A percentile compares a stretch with the other conserved stretches of the same genome.
phyloP scores from a whole-genome alignment of 495 filamentous ascomycete genomes.

The Trichoderma erinaceum region DNA sequence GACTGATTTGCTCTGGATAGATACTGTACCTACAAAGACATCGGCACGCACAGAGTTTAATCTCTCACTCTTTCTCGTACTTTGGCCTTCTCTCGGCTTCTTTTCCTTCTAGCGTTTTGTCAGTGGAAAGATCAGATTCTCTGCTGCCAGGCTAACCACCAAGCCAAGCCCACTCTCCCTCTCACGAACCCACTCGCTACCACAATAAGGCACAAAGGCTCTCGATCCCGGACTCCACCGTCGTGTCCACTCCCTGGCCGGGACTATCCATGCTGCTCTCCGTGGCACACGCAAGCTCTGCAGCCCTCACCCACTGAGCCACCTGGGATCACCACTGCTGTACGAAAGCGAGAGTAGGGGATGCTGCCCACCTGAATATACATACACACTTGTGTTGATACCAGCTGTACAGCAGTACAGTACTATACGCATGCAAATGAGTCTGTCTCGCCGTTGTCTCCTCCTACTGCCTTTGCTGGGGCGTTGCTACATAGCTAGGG shows the following conservation, averaged over 20 bases:
- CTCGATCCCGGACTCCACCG: conserved; percentile 8
- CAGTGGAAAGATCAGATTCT: background rate
- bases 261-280: background rate
- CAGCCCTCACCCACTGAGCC: background rate
- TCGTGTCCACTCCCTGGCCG: conserved; percentile 7
- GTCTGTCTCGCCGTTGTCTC: background rate
- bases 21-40: background rate
- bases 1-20: no score
- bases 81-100: background rate
- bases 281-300: conserved; percentile 4
- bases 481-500: background rate
- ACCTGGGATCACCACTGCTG: background rate
- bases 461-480: background rate
- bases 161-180: background rate
- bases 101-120: conserved; percentile 6
- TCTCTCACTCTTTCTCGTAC: background rate
- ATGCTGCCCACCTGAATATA: background rate
- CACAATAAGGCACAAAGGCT: background rate
- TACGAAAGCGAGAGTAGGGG: background rate
- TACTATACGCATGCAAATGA: background rate
- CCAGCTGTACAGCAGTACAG: background rate
- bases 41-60: background rate
- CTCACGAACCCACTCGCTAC: background rate
- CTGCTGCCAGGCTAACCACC: background rate
- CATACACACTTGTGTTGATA: background rate